phyloP scores from a whole-genome alignment of 2,329 filamentous ascomycete species.

The Aspergillus piperis region DNA sequence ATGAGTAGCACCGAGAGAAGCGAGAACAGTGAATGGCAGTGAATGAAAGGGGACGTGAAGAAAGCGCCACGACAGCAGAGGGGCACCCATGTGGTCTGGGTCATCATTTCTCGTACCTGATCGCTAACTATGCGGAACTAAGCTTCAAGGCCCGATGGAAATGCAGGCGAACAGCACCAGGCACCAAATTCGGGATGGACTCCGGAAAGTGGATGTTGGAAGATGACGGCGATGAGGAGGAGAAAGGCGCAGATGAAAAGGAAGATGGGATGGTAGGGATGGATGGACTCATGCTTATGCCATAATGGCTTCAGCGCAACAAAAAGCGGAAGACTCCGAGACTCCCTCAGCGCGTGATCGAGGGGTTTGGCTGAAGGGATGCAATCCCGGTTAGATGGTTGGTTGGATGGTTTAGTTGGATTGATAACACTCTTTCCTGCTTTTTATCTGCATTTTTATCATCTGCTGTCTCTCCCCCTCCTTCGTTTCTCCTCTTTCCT shows the following conservation, averaged over 20 bases:
- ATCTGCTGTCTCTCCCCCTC: no score
- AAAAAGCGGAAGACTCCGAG: not conserved
- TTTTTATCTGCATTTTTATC: no score
- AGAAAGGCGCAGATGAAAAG: not conserved
- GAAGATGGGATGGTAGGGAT: not conserved
- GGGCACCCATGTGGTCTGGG: not conserved
- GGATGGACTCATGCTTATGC: not conserved
- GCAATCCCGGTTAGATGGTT: no score
- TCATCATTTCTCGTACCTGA: not conserved
- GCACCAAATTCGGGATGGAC: not conserved
- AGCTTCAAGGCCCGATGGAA: not conserved
- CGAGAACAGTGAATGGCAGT: not conserved
- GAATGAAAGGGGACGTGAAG: not conserved
- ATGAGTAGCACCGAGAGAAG: not conserved
- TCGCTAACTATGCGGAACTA: not conserved
- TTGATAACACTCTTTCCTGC: no score
- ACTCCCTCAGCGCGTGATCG: not conserved
- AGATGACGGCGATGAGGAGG: not conserved
- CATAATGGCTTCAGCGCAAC: not conserved
- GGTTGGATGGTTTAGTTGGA: no score
- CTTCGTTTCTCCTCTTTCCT: not conserved
- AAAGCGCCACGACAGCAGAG: not conserved
- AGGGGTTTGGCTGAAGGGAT: no score
- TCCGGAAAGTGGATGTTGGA: not conserved
- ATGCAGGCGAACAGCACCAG: not conserved